phyloP scores from a whole-genome alignment of 257 asterid species.

The Orobanche coerulescens region DNA sequence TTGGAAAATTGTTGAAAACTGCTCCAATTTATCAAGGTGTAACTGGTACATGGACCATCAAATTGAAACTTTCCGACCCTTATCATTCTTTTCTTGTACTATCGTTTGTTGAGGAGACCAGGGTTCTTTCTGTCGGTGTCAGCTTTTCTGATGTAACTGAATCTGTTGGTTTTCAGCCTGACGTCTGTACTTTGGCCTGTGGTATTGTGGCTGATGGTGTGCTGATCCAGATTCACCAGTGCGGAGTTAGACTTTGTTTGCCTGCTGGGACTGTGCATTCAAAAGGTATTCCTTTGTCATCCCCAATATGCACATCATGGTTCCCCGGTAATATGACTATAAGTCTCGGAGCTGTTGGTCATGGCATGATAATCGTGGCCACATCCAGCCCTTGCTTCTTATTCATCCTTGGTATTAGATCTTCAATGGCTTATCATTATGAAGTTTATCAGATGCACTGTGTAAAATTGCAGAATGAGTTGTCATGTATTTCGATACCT shows the following conservation, averaged over 20 bases:
- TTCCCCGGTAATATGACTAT: constrained; percentile 57
- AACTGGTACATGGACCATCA: constrained; percentile 86
- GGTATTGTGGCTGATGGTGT: constrained; percentile 79
- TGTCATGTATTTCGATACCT: constrained; percentile 85
- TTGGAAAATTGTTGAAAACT: constrained; percentile 85
- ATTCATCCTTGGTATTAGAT: constrained; percentile 65
- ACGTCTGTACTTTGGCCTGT: constrained; percentile 91
- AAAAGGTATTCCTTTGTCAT: constrained; percentile 45
- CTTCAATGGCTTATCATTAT: constrained; percentile 32
- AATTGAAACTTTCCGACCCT: constrained; percentile 61
- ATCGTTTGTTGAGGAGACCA: constrained; percentile 92
- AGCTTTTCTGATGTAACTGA: constrained; percentile 93
- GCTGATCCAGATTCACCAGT: constrained; percentile 72
- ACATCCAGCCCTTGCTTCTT: constrained; percentile 78
- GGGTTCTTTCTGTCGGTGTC: constrained; percentile 96
- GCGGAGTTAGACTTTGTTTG: constrained; percentile 74
- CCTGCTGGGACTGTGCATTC: constrained; percentile 46
- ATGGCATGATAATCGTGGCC: constrained; percentile 66
- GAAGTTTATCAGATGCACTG: constrained; percentile 69
- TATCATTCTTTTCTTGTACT: constrained; percentile 83
- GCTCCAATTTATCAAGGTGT: constrained; percentile 84
- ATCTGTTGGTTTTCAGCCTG: constrained; percentile 72
- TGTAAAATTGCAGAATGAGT: constrained; percentile 71
- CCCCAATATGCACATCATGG: constrained; percentile 69
- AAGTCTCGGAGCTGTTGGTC: constrained; percentile 92